phyloP scores from a whole-genome alignment of 768 basidiomycete genomes.

The Mycena haematopus region DNA sequence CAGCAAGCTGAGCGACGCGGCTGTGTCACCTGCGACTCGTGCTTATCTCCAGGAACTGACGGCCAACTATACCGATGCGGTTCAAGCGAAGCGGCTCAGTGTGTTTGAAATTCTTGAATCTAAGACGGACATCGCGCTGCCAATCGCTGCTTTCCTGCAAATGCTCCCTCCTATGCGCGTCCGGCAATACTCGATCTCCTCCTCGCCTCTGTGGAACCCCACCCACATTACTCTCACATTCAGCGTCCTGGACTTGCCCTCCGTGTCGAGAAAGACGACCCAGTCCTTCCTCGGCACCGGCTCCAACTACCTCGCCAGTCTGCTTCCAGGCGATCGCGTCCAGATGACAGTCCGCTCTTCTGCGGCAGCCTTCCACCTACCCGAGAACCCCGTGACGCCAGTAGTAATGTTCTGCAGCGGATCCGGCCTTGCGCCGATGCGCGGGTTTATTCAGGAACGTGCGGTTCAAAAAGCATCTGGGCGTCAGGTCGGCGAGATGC shows the following conservation, averaged over 20 bases:
- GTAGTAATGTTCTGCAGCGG: conserved; percentile 55
- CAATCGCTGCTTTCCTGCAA: conserved; percentile 45
- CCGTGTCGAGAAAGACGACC: conserved; percentile 36
- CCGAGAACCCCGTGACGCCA: conserved; percentile 41
- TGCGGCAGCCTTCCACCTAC: conserved; percentile 49
- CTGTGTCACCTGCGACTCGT: conserved; percentile 34
- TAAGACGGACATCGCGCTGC: conserved; percentile 42
- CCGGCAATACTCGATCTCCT: conserved; percentile 58
- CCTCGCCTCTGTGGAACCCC: conserved; percentile 52
- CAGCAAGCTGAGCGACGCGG: conserved; percentile 35
- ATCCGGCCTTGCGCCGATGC: conserved; percentile 55
- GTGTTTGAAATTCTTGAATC: conserved; percentile 49
- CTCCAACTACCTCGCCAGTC: conserved; percentile 48
- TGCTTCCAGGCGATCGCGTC: conserved; percentile 47
- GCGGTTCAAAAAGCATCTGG: conserved; percentile 51
- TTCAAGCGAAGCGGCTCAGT: conserved; percentile 45
- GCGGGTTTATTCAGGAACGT: conserved; percentile 58
- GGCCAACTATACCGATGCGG: conserved; percentile 39
- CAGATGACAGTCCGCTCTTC: conserved; percentile 50
- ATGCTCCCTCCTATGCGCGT: conserved; percentile 54
- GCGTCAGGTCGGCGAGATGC: conserved; percentile 44
- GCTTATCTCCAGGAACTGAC: conserved; percentile 38
- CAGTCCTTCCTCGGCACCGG: conserved; percentile 50
- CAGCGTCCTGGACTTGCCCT: conserved; percentile 46
- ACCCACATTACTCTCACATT: conserved; percentile 48